Evolutionary conservation across 768 basidiomycete species (phyloP).

Genomic region (Lentinula edodes): DNA sequence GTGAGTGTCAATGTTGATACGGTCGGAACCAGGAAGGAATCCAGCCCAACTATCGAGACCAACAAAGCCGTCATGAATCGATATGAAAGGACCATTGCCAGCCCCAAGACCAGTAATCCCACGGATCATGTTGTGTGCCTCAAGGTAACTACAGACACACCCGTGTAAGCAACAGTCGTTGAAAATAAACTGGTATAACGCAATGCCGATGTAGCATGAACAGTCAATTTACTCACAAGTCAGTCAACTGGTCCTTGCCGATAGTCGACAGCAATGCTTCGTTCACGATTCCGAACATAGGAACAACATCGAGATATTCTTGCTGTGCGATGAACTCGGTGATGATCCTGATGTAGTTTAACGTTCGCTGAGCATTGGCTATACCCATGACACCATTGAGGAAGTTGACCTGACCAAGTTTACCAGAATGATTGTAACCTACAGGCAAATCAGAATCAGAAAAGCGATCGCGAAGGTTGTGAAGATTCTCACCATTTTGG

Average conservation of each 20-base stretch:
- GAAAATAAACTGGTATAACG: conserved; percentile 21
- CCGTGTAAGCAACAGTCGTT: conserved; percentile 7
- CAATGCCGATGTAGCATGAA: conserved; percentile 13
- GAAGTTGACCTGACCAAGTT: conserved; percentile 57
- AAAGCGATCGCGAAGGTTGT: conserved; percentile 36
- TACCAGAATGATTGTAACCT: conserved; percentile 62
- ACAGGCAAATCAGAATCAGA: conserved; percentile 14
- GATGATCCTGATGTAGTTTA: conserved; percentile 75
- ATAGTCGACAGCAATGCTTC: conserved; percentile 52
- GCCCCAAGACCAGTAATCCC: conserved; percentile 68
- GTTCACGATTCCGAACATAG: conserved; percentile 61
- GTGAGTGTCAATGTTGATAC: conserved; percentile 50
- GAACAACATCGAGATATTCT: conserved; percentile 62
- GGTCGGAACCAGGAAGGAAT: conserved; percentile 44
- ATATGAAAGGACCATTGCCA: conserved; percentile 58
- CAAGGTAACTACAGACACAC: conserved; percentile 43
- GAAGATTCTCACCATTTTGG: conserved; percentile 50
- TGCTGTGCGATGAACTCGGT: conserved; percentile 82
- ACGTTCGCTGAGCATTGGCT: conserved; percentile 76
- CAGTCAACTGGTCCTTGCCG: conserved; percentile 45
- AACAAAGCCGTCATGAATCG: conserved; percentile 46
- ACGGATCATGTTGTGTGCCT: conserved; percentile 60
- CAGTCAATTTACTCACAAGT: conserved; percentile 53
- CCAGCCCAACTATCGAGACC: conserved; percentile 36
- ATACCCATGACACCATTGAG: conserved; percentile 76